Percentiles rank a stretch among this genome's conserved stretches.
These are phyloP conservation scores for Amphirosellinia nigrospora DNA, from an alignment of 495 filamentous ascomycete genomes.

Conservation along the genomic window DNA sequence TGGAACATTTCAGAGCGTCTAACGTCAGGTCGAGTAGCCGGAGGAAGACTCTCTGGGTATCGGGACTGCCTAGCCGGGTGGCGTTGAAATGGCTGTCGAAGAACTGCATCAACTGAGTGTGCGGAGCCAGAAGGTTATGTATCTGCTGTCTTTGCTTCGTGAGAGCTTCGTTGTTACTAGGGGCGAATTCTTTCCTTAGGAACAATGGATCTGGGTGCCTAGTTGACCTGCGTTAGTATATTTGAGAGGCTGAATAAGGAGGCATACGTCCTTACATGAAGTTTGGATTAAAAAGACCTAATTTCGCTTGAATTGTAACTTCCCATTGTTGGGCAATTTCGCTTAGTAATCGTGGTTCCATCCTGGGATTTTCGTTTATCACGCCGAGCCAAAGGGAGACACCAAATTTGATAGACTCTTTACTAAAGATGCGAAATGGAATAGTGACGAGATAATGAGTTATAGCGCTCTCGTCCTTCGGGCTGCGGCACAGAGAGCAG, in stretches of 20 bases:
- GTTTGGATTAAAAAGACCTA: conserved; percentile 79
- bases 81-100: conserved; percentile 94
- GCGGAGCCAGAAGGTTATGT: conserved; percentile 81
- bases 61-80: conserved; percentile 76
- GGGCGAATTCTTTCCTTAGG: conserved; percentile 88
- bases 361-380: conserved; percentile 91
- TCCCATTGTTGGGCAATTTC: conserved; percentile 92
- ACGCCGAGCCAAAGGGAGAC: conserved; percentile 95
- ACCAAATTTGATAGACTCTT: conserved; percentile 92
- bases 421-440: conserved; percentile 90
- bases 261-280: conserved; percentile 58
- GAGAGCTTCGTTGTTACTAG: conserved; percentile 80
- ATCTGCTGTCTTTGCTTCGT: conserved; percentile 75
- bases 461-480: conserved; percentile 73
- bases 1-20: conserved; percentile 69
- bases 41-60: conserved; percentile 79
- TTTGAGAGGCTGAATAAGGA: conserved; percentile 4
- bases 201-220: conserved; percentile 90
- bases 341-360: conserved; percentile 80
- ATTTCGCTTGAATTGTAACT: conserved; percentile 69
- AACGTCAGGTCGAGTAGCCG: conserved; percentile 79
- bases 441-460: conserved; percentile 86
- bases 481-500: conserved; percentile 81
- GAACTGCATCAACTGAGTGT: conserved; percentile 84
- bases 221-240: conserved; percentile 33